Evolutionary conservation across 768 basidiomycete species (phyloP), one percentile per base, ranked within the genome.

Genomic region (Sistotremastrum suecicum): DNA sequence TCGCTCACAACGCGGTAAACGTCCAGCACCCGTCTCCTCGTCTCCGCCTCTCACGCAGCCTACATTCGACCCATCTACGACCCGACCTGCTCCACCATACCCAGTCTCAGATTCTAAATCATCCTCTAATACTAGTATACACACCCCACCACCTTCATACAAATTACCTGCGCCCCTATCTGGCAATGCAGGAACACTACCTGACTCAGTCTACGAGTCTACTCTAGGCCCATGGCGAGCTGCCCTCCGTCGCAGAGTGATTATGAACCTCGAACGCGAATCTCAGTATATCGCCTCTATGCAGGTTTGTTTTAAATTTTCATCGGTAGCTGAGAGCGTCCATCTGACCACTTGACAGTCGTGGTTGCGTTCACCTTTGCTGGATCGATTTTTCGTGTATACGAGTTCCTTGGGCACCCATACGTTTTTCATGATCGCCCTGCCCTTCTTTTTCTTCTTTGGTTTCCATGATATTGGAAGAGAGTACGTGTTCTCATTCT

Each of bases 391-490:
- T 56, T 91, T 92, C 56, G 75, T 91, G 33, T 83, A 90, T 51
- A 77, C 83, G 0, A 87, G 84, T 0, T 71, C 80, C 0, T 66
- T 88, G 7, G 89, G 76, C 0, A 88, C 86, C 0, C 89, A 90
- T 54, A 89, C 84, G 0, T 97, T 91, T 65, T 97, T 98, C 71
- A 88, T 94, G 83, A 75, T 78, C 33, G 72, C 84, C 49, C 66
- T 99, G 5, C 94, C 94, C 0, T 67, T 78, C 0, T 70, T 88
- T 50, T 94, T 83, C 56, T 97, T 91, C 69, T 95, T 94, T 56
- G 92, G 92, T 0, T 72, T 78, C 51, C 66, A 65, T 2, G 72
- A 79, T 37, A 64, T 80, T 37, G 89, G 83, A 8, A 62, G 77
- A 55, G 88, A 80, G 88, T 89, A 57, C 51, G 80, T 67, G 5